phyloP scores from a whole-genome alignment of 345 rosid genomes.

The Lumnitzera littorea region DNA sequence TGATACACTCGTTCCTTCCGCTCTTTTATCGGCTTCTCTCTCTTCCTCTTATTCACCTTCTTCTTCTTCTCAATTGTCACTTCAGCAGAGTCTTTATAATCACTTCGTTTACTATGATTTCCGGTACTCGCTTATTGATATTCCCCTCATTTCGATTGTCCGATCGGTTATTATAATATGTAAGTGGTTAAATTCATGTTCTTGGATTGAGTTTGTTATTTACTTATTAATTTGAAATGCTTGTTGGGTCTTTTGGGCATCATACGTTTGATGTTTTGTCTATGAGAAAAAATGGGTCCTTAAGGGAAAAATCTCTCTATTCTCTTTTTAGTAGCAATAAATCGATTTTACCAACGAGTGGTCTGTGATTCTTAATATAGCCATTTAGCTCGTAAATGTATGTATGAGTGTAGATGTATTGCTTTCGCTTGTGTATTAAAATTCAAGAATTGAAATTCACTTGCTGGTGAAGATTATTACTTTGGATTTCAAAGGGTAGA shows the following conservation, averaged over 20 bases:
- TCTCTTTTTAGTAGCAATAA: not conserved
- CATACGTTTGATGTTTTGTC: not conserved
- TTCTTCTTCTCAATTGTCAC: conserved; percentile 3
- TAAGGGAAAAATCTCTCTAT: not conserved
- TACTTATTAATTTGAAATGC: not conserved
- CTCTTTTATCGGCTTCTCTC: conserved; percentile 61
- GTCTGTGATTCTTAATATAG: not conserved
- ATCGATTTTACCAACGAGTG: not conserved
- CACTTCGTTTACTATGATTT: conserved; percentile 51
- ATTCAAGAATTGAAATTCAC: too few species aligned
- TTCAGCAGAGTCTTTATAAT: conserved; percentile 11
- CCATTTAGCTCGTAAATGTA: too few species aligned
- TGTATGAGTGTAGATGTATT: too few species aligned
- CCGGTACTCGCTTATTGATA: conserved; percentile 73
- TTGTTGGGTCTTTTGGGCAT: not conserved
- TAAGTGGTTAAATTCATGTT: conserved; percentile 25
- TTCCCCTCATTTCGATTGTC: conserved; percentile 65
- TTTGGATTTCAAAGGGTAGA: too few species aligned
- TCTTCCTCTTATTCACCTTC: conserved; percentile 21
- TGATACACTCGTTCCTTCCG: conserved; percentile 75
- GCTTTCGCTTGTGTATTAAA: too few species aligned
- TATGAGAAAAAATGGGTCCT: not conserved
- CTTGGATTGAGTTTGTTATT: not conserved
- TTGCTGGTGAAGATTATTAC: too few species aligned
- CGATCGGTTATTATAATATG: conserved; percentile 86